These are phyloP conservation scores for Glycine soja DNA, from an alignment of 306 rosid genomes.

Conservation along the genomic window DNA sequence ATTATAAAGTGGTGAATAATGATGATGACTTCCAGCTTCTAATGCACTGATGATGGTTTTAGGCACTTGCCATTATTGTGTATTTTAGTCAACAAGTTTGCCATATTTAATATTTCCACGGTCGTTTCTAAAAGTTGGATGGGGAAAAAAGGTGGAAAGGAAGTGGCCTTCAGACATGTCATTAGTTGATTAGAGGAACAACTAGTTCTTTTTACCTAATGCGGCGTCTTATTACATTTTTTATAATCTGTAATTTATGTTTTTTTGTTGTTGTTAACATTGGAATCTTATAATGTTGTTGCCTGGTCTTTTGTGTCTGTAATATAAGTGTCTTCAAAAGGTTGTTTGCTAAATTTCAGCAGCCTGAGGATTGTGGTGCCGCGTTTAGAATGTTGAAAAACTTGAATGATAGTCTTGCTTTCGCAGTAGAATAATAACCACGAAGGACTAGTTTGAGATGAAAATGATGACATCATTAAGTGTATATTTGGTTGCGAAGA, in stretches of 20 bases:
- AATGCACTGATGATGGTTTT: conserved; percentile 62
- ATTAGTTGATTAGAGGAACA: conserved; percentile 32
- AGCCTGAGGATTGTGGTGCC: conserved; percentile 12
- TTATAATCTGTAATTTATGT: conserved; percentile 6
- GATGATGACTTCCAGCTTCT: conserved; percentile 69
- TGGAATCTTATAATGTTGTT: background rate
- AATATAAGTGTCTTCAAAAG: conserved; percentile 6
- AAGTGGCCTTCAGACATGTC: background rate
- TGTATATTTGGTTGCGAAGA: too few relatives aligned
- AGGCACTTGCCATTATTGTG: background rate
- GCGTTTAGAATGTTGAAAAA: background rate
- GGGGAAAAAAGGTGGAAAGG: background rate
- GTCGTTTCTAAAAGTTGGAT: background rate
- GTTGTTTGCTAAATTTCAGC: conserved; percentile 8
- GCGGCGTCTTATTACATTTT: background rate
- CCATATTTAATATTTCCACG: conserved; percentile 23
- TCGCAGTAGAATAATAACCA: background rate
- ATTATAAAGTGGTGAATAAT: conserved; percentile 70
- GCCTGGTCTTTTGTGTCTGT: background rate
- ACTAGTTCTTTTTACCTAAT: background rate
- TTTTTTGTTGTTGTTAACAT: background rate
- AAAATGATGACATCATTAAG: background rate
- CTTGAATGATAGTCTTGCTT: background rate
- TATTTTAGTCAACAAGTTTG: background rate
- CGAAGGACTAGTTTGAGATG: background rate